Base-by-base conservation (phyloP, 1,284 basidiomycete genomes). In the Clitocybe nebularis region DNA sequence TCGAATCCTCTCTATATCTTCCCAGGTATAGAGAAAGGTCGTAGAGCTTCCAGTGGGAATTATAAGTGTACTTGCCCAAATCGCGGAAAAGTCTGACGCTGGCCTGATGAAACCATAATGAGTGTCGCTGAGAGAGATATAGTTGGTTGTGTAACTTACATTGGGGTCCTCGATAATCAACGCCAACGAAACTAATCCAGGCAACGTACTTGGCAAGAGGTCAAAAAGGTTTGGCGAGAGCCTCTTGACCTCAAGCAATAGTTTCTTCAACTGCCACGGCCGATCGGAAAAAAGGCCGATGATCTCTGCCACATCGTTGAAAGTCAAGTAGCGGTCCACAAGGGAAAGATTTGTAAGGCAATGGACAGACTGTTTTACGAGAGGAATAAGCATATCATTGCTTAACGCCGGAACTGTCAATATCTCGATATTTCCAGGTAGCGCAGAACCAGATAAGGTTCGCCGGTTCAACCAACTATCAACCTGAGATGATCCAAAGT, bases 401-500 rank as follows among this genome's bases (percentile, higher is more conserved):
- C 19, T 11, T 5, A 32, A 32, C 3, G 29, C 14, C 29, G 29
- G 11, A 9, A 32, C 19, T 5, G n/a, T 32, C 13, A 32, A 16
- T 3, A 9, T 16, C 10, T 32, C 29, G 14, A 32, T 8, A 17
- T 5, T 32, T 9, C 14, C 13, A 16, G 7, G 29, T 11, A 64
- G 41, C 5, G 50, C 46, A n/a, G n/a, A n/a, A n/a, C n/a, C n/a
- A n/a, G n/a, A n/a, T n/a, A n/a, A n/a, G n/a, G n/a, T n/a, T n/a
- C n/a, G n/a, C n/a, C n/a, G n/a, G n/a, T n/a, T n/a, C n/a, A n/a
- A n/a, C n/a, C n/a, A n/a, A n/a, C n/a, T n/a, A n/a, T n/a, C n/a
- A n/a, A n/a, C n/a, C n/a, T n/a, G n/a, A n/a, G n/a, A n/a, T n/a
- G n/a, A n/a, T n/a, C n/a, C n/a, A n/a, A n/a, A n/a, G n/a, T n/a